Evolutionary conservation across 768 basidiomycete species (phyloP).

Genomic region (Pholiota conissans): DNA sequence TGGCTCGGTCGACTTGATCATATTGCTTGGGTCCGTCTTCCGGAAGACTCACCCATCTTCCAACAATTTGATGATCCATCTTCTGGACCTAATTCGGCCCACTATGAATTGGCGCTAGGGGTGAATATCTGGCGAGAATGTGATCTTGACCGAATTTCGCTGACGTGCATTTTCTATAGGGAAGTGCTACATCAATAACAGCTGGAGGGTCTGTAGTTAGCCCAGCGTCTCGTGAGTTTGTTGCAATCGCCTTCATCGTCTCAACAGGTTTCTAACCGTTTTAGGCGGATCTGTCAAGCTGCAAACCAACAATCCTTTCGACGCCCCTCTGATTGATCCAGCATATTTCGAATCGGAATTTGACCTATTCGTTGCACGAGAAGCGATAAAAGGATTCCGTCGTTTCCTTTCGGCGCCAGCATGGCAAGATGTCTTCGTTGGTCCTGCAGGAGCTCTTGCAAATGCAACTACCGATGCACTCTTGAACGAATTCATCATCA

Average conservation of each 20-base stretch:
- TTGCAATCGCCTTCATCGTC: background rate
- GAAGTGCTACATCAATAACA: conserved; percentile 4
- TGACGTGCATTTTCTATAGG: background rate
- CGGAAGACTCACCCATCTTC: conserved; percentile 28
- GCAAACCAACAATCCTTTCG: conserved; percentile 42
- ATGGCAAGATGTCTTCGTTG: conserved; percentile 26
- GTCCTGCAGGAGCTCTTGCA: conserved; percentile 13
- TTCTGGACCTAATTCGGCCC: conserved; percentile 33
- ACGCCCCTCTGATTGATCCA: conserved; percentile 46
- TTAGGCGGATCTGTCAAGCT: conserved; percentile 27
- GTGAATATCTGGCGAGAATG: conserved; percentile 20
- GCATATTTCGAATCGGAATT: conserved; percentile 35
- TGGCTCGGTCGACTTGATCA: conserved; percentile 20
- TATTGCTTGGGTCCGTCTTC: conserved; percentile 29
- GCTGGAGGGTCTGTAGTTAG: conserved; percentile 7
- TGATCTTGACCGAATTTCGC: background rate
- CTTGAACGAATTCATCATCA: conserved; percentile 18
- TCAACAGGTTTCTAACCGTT: conserved; percentile 7
- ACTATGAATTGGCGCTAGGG: conserved; percentile 33
- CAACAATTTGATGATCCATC: conserved; percentile 32
- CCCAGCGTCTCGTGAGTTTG: conserved; percentile 6
- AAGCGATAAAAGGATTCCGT: conserved; percentile 18
- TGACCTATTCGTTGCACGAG: conserved; percentile 25
- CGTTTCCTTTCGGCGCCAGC: conserved; percentile 23
- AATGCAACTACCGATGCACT: conserved; percentile 23